These are phyloP conservation scores for Ophiobolus disseminans DNA, from an alignment of 2,329 filamentous ascomycete species.

Conservation along the genomic window DNA sequence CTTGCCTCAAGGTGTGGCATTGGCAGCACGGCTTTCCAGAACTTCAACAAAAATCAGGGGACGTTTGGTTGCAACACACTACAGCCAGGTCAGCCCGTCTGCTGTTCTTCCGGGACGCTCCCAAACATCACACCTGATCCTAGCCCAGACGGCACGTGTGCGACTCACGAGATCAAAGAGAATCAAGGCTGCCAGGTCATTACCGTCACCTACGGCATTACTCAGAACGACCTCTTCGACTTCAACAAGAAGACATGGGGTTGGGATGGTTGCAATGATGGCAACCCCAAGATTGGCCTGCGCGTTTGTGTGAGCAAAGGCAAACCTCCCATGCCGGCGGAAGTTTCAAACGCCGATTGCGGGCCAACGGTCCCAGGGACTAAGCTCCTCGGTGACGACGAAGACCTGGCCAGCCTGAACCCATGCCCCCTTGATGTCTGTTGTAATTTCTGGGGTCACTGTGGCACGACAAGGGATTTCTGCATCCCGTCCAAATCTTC, in stretches of 20 bases:
- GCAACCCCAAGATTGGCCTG: constrained; percentile 34
- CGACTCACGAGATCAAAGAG: constrained; percentile 41
- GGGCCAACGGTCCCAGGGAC: constrained; percentile 56
- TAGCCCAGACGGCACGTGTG: constrained; percentile 47
- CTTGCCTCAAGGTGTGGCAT: too few species aligned
- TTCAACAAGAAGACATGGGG: constrained; percentile 56
- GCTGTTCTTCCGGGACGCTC: constrained; percentile 9
- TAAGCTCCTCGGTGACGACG: constrained; percentile 8
- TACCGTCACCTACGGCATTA: constrained; percentile 46
- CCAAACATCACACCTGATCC: constrained; percentile 2
- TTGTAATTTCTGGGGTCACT: constrained; percentile 16
- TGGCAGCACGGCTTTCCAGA: too few species aligned
- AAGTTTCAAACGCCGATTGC: constrained; percentile 50
- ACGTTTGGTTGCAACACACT: constrained; percentile 6
- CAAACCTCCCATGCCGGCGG: constrained; percentile 46
- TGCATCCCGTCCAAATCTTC: constrained; percentile 6
- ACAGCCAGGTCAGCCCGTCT: constrained; percentile 4
- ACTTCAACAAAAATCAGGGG: too few species aligned
- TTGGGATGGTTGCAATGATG: constrained; percentile 52
- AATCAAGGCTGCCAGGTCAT: constrained; percentile 49
- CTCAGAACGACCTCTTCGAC: constrained; percentile 46
- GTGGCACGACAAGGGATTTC: constrained; percentile 54
- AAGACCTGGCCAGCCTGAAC: constrained; percentile 15
- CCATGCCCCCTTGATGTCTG: constrained; percentile 21
- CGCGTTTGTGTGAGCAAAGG: constrained; percentile 54